A percentile compares a stretch with the other conserved stretches of the same genome.
Evolutionary conservation across 2,329 filamentous ascomycete species (phyloP).

Genomic region (Pseudocercospora ulei): DNA sequence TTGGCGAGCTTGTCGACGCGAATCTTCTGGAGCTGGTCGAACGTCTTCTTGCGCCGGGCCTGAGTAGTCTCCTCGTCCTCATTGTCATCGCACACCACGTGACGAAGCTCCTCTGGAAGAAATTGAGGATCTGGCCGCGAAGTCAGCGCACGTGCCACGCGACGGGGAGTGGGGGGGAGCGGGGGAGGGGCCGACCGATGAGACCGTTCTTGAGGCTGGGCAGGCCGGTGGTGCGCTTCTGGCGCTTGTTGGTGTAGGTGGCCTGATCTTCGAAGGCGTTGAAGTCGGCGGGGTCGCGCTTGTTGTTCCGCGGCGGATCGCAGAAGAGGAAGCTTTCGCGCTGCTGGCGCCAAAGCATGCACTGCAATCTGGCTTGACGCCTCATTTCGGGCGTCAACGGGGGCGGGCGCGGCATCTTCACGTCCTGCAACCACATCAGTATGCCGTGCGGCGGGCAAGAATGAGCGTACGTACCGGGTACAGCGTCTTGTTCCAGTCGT

Average conservation of each 20-base stretch:
- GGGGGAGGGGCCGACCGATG: constrained; percentile 13
- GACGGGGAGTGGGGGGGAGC: too few relatives aligned
- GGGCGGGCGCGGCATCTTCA: constrained; percentile 13
- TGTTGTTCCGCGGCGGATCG: constrained; percentile 33
- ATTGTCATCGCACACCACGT: constrained; percentile 32
- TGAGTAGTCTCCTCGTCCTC: constrained; percentile 13
- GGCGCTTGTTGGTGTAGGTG: constrained; percentile 35
- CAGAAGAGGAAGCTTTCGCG: constrained; percentile 23
- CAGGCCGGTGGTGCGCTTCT: constrained; percentile 34
- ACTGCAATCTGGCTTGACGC: constrained; percentile 11
- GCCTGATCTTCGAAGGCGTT: constrained; percentile 47
- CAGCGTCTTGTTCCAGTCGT: constrained; percentile 19
- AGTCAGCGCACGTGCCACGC: background rate
- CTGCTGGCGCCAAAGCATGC: constrained; percentile 15
- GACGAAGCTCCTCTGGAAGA: constrained; percentile 41
- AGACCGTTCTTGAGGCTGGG: constrained; percentile 43
- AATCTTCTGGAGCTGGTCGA: constrained; percentile 23
- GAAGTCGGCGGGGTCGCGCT: constrained; percentile 47
- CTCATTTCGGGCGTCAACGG: constrained; percentile 17
- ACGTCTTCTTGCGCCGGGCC: constrained; percentile 18
- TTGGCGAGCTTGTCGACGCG: constrained; percentile 23
- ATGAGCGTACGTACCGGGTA: constrained; percentile 15
- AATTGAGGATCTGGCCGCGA: constrained; percentile 31
- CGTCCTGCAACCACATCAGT: constrained; percentile 9
- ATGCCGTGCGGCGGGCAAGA: too few relatives aligned